Evolutionary conservation across 192 early-diverging fungal genomes (phyloP).

Genomic region (Backusella macrospora): DNA sequence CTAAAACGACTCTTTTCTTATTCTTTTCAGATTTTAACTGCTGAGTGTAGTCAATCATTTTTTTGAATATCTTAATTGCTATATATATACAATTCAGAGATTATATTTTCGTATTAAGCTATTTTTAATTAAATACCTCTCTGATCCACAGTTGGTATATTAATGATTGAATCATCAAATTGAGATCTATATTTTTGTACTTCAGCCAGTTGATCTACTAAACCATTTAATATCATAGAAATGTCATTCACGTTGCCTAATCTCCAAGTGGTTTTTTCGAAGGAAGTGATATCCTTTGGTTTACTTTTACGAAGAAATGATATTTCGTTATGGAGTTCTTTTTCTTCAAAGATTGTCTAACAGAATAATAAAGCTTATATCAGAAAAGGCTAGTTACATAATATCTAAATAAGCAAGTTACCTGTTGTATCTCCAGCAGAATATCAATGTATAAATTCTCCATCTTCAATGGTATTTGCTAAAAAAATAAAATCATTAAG

Average conservation of each 20-base stretch:
- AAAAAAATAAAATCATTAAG: neutral
- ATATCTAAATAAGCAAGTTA: neutral
- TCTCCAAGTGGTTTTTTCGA: neutral
- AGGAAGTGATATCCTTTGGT: neutral
- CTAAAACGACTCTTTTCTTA: neutral
- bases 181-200: neutral
- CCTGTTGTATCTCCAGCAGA: neutral
- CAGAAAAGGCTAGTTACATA: neutral
- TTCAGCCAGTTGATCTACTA: neutral
- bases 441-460: neutral
- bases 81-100: neutral
- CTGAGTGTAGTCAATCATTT: neutral
- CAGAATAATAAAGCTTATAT: neutral
- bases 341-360: neutral
- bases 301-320: neutral
- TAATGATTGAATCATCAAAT: neutral
- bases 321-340: neutral
- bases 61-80: neutral
- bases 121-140: neutral
- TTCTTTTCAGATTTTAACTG: neutral
- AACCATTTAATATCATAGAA: neutral
- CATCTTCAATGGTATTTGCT: neutral
- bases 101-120: neutral
- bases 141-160: neutral
- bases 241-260: neutral